Base-by-base conservation (phyloP, 345 rosid genomes). In the Aquilaria malaccensis region DNA sequence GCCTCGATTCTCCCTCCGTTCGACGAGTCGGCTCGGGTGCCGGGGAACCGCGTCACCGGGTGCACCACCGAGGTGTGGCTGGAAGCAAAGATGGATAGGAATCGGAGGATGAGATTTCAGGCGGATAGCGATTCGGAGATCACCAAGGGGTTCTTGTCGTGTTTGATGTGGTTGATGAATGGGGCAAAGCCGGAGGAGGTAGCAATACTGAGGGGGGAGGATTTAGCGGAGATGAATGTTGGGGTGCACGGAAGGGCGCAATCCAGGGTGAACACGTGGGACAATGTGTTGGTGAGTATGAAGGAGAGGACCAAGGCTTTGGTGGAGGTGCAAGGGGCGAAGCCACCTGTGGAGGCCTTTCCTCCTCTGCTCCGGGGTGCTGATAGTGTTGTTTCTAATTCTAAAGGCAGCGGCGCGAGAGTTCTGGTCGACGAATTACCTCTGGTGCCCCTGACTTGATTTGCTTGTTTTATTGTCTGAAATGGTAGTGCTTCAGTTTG, bases 11-110 rank as follows among this genome's bases (percentile, higher is more conserved):
- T 93, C 9, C 83, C 91, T 0, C 80, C 80, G 43, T 74, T 87
- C 4, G 85, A 80, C 13, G 95, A 89, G 55, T 79, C 86, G 59
- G 81, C 77, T n/a, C 86, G 97, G 10, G 43, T 70, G 49, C 79
- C 74, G 31, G 76, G 71, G 11, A 93, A 89, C 67, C 71, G 85
- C 56, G 91, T 89, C 43, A 43, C 68, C 9, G 95, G 97, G 14
- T 93, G 98, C 79, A 74, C 97, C 58, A 81, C 96, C 30, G 96
- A 87, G 83, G 96, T 93, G 33, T 89, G 98, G 97, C 71, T 93
- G 4, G 83, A 82, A 7, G 84, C 65, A 2, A 61, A 58, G 50
- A 71, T 86, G 62, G 94, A 86, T 49, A 80, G 67, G 45, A 56
- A 43, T 14, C 91, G 96, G 12, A 82, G 66, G 59, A 78, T 84